phyloP scores from a whole-genome alignment of 768 basidiomycete species.

The Goffeauzyma gilvescens region DNA sequence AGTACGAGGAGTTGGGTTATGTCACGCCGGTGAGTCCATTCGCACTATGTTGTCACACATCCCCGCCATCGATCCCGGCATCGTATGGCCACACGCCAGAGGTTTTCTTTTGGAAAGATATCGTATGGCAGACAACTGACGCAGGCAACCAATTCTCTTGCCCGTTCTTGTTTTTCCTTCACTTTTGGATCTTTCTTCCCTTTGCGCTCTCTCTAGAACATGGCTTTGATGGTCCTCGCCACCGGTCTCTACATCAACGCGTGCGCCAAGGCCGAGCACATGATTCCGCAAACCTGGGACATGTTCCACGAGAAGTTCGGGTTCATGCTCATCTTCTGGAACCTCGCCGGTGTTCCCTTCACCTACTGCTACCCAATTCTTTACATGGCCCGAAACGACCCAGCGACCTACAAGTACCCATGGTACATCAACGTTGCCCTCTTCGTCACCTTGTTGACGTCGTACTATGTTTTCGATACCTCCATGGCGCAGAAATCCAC shows the following conservation, averaged over 20 bases:
- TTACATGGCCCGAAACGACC: constrained; percentile 91
- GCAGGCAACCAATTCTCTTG: too few species aligned
- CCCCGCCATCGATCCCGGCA: too few species aligned
- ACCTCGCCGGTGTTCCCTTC: constrained; percentile 33
- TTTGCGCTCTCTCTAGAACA: too few species aligned
- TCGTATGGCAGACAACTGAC: too few species aligned
- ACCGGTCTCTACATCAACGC: constrained; percentile 95
- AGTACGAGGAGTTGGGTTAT: constrained; percentile 78
- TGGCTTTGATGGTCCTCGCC: constrained; percentile 88
- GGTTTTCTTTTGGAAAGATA: too few species aligned
- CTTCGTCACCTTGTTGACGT: constrained; percentile 55
- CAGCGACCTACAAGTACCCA: constrained; percentile 68
- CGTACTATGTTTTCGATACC: constrained; percentile 83
- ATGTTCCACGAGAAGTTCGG: constrained; percentile 96
- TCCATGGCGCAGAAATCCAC: constrained; percentile 87
- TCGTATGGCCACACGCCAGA: too few species aligned
- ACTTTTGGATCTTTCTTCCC: too few species aligned
- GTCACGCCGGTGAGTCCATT: constrained; percentile 58
- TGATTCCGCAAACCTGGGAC: constrained; percentile 50
- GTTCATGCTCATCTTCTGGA: constrained; percentile 95
- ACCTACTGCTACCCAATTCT: constrained; percentile 95
- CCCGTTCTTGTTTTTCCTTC: too few species aligned
- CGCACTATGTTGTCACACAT: too few species aligned
- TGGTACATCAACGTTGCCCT: constrained; percentile 53
- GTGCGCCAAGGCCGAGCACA: constrained; percentile 60